Base-by-base conservation (phyloP, 2,329 filamentous ascomycete species). In the Tothia fuscella region DNA sequence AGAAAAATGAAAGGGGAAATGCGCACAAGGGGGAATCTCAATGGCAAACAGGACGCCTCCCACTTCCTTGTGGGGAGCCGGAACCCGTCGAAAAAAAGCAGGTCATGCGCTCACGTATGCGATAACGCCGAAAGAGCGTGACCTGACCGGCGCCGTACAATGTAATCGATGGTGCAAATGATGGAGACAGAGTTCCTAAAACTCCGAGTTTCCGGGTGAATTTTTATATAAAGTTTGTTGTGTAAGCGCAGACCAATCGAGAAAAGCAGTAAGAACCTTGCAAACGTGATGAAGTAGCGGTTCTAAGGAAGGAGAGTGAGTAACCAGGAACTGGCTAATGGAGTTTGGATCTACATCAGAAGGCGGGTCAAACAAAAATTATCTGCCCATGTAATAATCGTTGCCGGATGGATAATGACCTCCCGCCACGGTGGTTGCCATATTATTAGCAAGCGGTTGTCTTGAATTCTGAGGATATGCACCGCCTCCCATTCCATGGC, bases 321-420 rank as follows among this genome's bases (percentile, higher is more conserved):
- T 3, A 16, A 24, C 12, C 5, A 28, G 22, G 35, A 12, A 21
- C 14, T 37, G 13, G 13, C n/a, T 9, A 17, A 21, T 17, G 14
- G 25, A 14, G 35, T 17, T 37, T 14, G 7, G 22, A 10, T 2
- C 25, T 28, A 14, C 3, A 12, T 24, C 20, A 16, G 20, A 25
- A n/a, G 35, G 12, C 12, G 14, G 9, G n/a, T 10, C n/a, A 5
- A 25, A 16, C 7, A 21, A 7, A 25, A 17, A n/a, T 28, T 16
- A 41, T 36, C 34, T 21, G 19, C 41, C 32, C 43, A 45, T 45
- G 40, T 43, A 45, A 25, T 46, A 45, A 13, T 46, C 42, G 24
- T 28, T 25, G 22, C 30, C 34, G 13, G 35, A 28, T 16, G 21
- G 43, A n/a, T 39, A 46, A 6, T 32, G 33, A 6, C 33, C 31